Conservation (phyloP, 2,329 filamentous ascomycete species). For the Emmonsiellopsis sp. region DNA sequence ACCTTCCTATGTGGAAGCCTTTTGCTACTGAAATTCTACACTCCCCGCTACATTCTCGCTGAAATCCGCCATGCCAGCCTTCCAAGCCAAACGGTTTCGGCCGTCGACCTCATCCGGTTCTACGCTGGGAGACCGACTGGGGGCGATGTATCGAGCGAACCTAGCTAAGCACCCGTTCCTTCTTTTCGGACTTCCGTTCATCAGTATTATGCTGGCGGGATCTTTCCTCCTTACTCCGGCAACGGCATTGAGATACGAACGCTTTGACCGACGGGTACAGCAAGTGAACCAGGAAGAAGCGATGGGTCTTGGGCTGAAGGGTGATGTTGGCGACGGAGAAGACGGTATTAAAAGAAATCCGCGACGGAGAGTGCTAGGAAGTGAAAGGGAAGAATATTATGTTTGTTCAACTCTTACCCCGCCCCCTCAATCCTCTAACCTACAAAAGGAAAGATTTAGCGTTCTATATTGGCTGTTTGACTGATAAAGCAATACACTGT, state of each 20-base stretch:
- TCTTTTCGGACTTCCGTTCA: conserved; percentile 88
- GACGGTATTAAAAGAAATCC: conserved; percentile 54
- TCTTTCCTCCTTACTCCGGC: conserved; percentile 93
- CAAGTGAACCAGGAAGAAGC: conserved; percentile 80
- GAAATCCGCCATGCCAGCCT: conserved; percentile 45
- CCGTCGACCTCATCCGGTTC: conserved; percentile 36
- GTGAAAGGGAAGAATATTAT: conserved; percentile 40
- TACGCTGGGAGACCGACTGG: conserved; percentile 58
- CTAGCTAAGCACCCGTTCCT: conserved; percentile 77
- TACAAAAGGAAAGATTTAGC: too few species aligned
- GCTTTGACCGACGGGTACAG: conserved; percentile 79
- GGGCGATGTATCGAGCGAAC: conserved; percentile 63
- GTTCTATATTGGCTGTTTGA: neutral
- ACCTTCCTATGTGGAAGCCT: neutral
- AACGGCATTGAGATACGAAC: conserved; percentile 86
- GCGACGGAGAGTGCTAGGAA: conserved; percentile 31
- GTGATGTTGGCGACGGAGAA: conserved; percentile 63
- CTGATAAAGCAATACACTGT: conserved; percentile 10
- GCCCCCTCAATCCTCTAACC: neutral
- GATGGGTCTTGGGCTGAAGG: conserved; percentile 62
- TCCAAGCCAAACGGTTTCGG: conserved; percentile 63
- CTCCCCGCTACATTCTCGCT: neutral
- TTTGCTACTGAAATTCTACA: too few species aligned
- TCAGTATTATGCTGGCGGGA: conserved; percentile 78
- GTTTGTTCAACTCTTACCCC: conserved; percentile 18